Evolutionary conservation across 495 filamentous ascomycete species (phyloP).

Genomic region (Monascus purpureus): DNA sequence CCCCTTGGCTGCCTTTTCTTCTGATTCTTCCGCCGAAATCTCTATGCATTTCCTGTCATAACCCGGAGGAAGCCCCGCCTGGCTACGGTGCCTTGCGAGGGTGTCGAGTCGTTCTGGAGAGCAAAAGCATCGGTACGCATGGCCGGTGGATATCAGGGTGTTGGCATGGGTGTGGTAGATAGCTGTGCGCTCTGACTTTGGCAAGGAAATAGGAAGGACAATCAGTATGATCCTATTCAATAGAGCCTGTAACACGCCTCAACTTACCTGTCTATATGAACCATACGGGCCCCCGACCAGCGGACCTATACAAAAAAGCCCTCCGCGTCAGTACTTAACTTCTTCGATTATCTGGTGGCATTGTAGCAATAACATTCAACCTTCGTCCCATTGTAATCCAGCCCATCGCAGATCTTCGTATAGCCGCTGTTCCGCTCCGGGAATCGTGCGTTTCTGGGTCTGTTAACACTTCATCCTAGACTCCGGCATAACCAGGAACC

Average conservation of each 20-base stretch:
- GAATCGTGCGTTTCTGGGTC: constrained; percentile 72
- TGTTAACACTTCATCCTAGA: constrained; percentile 1
- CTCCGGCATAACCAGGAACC: background rate
- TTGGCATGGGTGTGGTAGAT: constrained; percentile 63
- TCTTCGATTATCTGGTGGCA: background rate
- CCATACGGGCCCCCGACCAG: constrained; percentile 64
- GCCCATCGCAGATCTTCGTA: constrained; percentile 76
- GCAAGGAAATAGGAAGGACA: constrained; percentile 1
- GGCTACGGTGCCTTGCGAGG: constrained; percentile 44
- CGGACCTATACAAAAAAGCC: constrained; percentile 42
- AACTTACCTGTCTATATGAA: constrained; percentile 70
- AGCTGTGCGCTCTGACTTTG: constrained; percentile 62
- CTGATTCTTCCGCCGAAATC: constrained; percentile 52
- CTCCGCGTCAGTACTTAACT: constrained; percentile 1
- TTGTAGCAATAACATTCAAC: constrained; percentile 17
- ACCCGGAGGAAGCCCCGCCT: constrained; percentile 45
- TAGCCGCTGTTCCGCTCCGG: constrained; percentile 61
- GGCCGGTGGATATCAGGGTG: constrained; percentile 50
- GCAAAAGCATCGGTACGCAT: constrained; percentile 93
- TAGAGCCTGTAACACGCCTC: too few species aligned
- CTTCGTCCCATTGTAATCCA: constrained; percentile 90
- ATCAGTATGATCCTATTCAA: too few species aligned
- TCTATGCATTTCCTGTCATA: constrained; percentile 68
- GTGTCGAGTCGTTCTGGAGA: constrained; percentile 51
- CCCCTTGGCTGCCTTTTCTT: constrained; percentile 47